Evolutionary conservation across 306 rosid species (phyloP), one percentile per base, ranked within the genome.

Genomic region (Lathyrus aphaca): DNA sequence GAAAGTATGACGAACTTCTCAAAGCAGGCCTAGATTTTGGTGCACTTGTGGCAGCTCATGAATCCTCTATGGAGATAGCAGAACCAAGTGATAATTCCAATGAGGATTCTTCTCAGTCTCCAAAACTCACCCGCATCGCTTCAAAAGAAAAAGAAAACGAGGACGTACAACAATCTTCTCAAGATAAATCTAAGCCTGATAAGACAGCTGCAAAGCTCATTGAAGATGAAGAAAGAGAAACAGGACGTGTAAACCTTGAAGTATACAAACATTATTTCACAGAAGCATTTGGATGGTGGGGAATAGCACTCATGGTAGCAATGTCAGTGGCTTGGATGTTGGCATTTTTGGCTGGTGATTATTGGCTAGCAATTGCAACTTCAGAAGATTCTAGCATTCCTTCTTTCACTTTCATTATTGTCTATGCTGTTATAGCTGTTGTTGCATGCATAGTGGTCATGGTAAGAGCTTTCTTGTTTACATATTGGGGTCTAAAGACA

Each of bases 21-120:
- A 76, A 74, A 35, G 80, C 87, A 3, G 92, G 86, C 72, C 43
- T 88, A 68, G 97, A 91, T 75, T 91, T 91, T 57, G 84, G 84
- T 80, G 96, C 87, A 21, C 85, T 91, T 69, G 97, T 91, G 30
- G 87, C 86, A 46, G 97, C 97, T 40, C 97, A 91, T 61, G 96
- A 91, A 65, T 79, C 85, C 66, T 87, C 97, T 2, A 85, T 91
- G 96, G 97, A 87, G 54, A 85, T 84, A 3, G 84, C 82, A 61
- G 97, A 91, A 43, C 67, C 71, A 14, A 72, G 81, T 45, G 70
- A 59, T 11, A 54, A 55, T 19, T 30, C 66, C 19, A 67, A 43
- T 5, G 86, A 73, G 50, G 76, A 18, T 64, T 73, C 84, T 23
- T 45, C 60, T 14, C 68, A 40, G 5, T 80, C 81, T 43, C 82